Base-by-base conservation (phyloP, 1,284 basidiomycete species). In the Ceratobasidium theobromae region DNA sequence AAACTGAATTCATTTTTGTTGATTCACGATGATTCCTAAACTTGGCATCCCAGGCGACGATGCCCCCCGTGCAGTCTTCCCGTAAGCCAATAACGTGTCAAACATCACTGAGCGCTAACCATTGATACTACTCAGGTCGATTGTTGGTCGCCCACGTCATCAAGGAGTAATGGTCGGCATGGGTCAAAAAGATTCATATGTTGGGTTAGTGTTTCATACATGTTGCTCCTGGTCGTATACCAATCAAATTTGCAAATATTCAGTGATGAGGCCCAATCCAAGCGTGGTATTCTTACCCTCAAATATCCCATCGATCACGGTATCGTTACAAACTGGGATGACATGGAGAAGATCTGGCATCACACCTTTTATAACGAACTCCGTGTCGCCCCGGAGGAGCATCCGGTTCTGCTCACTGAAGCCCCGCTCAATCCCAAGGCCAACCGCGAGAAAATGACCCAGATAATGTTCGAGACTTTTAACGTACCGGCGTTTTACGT, bases 381-480 rank as follows among this genome's bases (percentile, higher is more conserved):
- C 66, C 78, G 78, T 73, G 78, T 79, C 69, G 77, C 77, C 43
- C 78, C 78, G 68, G 83, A 85, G 75, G 83, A 85, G 77, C 83
- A 84, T 80, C 83, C 83, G 68, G 82, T 84, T 69, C 76, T 85
- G 64, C 79, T 85, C 67, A 85, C 83, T 73, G 83, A 85, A 77
- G 83, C 83, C 82, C 93, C 80, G 11, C 85, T 94, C 71, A 96
- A 95, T 83, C 93, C 93, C 73, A 95, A 95, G 84, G 89, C 88
- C 69, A 95, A 95, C 83, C 83, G 93, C 76, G 93, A 96, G 82
- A 95, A 95, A 85, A 95, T 95, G 92, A 94, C 92, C 69, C 92
- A 95, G 80, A 94, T 95, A 83, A 95, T 95, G 91, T 96, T 96
- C 78, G 93, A 96, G 84, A 95, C 93, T 51, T 95, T 96, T 86